Base-by-base conservation (phyloP, 176 grass and related monocot species). In the Ensete glaucum region DNA sequence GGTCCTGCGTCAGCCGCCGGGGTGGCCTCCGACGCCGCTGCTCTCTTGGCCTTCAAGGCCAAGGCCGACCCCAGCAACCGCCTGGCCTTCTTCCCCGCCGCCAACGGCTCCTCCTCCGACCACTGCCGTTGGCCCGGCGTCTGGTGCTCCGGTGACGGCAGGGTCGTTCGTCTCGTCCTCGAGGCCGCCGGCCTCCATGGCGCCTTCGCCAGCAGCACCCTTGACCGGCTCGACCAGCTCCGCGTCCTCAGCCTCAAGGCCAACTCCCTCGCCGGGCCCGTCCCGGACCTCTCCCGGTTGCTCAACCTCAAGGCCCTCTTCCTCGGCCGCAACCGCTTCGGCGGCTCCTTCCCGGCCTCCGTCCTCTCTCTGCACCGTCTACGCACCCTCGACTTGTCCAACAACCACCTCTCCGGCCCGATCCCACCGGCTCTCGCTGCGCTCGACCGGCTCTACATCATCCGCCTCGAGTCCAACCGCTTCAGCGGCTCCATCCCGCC, bases 221-320 rank as follows among this genome's bases (percentile, higher is more conserved):
- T 99, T 3, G 82, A 78, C 9, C 27, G 20, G 19, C 86, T 99
- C 27, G 67, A 72, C 71, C 80, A 84, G 52, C 85, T 99, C 67
- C 86, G 96, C 50, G 78, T 99, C 8, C 91, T 99, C 74, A 99
- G 96, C 78, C 96, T 99, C 81, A 94, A 99, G 72, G 57, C 62
- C 75, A 99, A 99, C 58, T 82, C 76, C 50, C 86, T 99, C 20
- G 81, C 88, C 60, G 96, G 96, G 0, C 62, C 85, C 20, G 19
- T 99, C 68, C 96, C 91, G 0, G 86, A 95, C 76, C 78, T 99
- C 56, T 99, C 96, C 82, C 53, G 69, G 48, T 88, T 99, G 69
- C 65, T 55, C 69, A 86, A 99, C 76, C 91, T 99, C 69, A 94
- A 94, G 68, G 88, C 91, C 19, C 88, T 99, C 21, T 99, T 67